Percentiles rank a stretch among this genome's conserved stretches.
phyloP scores from a whole-genome alignment of 1,284 basidiomycete species.

The Phlebopus sp. region DNA sequence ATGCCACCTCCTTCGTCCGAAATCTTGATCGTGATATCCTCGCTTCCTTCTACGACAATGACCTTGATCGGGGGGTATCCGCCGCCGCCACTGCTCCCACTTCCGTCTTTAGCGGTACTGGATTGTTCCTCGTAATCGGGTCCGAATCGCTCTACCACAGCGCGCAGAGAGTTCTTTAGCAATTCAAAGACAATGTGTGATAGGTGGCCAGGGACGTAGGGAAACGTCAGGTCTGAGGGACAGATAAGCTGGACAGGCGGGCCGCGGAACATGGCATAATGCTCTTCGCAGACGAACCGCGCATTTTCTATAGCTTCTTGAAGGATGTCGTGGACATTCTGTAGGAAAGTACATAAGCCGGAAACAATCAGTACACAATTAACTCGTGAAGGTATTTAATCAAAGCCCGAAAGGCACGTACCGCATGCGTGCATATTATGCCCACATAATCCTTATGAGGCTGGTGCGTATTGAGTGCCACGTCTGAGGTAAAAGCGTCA shows the following conservation, averaged over 20 bases:
- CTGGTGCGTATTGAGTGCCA: slow-evolving; percentile 88
- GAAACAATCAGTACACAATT: not conserved
- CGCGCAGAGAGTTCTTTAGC: slow-evolving; percentile 97
- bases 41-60: slow-evolving; percentile 91
- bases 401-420: slow-evolving; percentile 35
- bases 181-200: slow-evolving; percentile 98
- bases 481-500: slow-evolving; percentile 50
- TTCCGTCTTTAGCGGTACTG: not conserved
- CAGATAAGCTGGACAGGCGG: slow-evolving; percentile 98
- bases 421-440: slow-evolving; percentile 95
- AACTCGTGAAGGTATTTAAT: not conserved
- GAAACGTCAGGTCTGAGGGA: slow-evolving; percentile 82
- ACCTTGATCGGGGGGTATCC: slow-evolving; percentile 93
- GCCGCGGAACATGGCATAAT: slow-evolving; percentile 94
- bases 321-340: slow-evolving; percentile 95
- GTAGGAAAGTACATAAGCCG: slow-evolving; percentile 7
- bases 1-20: slow-evolving; percentile 96
- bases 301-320: slow-evolving; percentile 99
- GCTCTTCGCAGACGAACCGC: slow-evolving; percentile 97
- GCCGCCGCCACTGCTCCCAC: not conserved
- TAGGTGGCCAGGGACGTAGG: slow-evolving; percentile 95
- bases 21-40: slow-evolving; percentile 99
- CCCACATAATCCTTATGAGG: slow-evolving; percentile 93
- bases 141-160: slow-evolving; percentile 92
- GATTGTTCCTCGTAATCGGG: slow-evolving; percentile 70